Percentiles rank a stretch among this genome's conserved stretches.
phyloP scores from a whole-genome alignment of 2,329 filamentous ascomycete genomes.

The Hawksworthiomyces lignivorus region DNA sequence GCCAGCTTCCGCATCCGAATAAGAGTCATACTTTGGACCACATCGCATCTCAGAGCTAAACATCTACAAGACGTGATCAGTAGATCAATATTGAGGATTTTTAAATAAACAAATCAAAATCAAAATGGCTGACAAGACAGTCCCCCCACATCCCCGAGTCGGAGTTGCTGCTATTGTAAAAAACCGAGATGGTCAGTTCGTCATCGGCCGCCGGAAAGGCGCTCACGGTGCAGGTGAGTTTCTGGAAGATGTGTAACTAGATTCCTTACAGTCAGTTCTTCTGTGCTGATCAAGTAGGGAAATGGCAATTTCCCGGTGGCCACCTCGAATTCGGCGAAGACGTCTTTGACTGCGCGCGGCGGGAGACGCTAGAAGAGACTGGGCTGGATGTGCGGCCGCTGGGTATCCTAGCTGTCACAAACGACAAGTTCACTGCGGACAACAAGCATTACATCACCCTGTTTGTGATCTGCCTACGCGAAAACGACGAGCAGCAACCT shows the following conservation, averaged over 20 bases:
- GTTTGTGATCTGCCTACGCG: constrained; percentile 51
- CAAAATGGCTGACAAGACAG: neutral
- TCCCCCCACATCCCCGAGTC: constrained; percentile 26
- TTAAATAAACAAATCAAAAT: no score
- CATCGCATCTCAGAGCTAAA: no score
- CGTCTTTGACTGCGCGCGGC: constrained; percentile 52
- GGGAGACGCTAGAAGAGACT: constrained; percentile 66
- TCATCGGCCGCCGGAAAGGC: constrained; percentile 40
- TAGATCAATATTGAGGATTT: no score
- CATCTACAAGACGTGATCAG: no score
- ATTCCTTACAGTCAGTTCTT: neutral
- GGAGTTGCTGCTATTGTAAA: constrained; percentile 42
- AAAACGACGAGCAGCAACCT: constrained; percentile 40
- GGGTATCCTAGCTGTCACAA: constrained; percentile 53
- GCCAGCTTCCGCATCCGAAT: no score
- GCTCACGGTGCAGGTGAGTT: constrained; percentile 41
- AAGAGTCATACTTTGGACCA: no score
- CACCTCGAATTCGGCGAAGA: constrained; percentile 65
- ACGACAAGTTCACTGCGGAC: constrained; percentile 54
- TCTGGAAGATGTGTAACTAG: neutral
- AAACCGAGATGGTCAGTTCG: constrained; percentile 33
- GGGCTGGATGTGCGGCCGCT: constrained; percentile 47
- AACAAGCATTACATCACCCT: constrained; percentile 68
- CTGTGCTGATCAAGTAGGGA: constrained; percentile 10
- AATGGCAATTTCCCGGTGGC: constrained; percentile 62